These are phyloP conservation scores for Karstenula rhodostoma DNA, from an alignment of 2,329 filamentous ascomycete genomes.

Conservation along the genomic window DNA sequence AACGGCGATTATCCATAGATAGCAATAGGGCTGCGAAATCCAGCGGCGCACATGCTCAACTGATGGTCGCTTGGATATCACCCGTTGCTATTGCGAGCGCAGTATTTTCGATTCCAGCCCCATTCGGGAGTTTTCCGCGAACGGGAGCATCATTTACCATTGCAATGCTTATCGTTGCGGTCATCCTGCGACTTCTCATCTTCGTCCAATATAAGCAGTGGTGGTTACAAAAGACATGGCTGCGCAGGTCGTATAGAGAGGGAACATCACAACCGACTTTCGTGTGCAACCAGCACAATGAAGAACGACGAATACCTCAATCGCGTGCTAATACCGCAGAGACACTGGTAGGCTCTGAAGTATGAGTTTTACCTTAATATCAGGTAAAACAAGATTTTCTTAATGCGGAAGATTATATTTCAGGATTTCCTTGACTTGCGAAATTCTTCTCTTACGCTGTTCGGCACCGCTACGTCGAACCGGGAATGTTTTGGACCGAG, in stretches of 20 bases:
- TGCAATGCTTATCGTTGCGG: not conserved
- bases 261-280: too few relatives aligned
- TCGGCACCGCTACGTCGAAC: too few relatives aligned
- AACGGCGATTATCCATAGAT: not conserved
- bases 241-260: not conserved
- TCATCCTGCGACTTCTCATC: not conserved
- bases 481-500: too few relatives aligned
- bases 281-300: not conserved
- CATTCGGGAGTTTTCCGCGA: not conserved
- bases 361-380: not conserved
- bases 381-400: too few relatives aligned
- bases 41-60: not conserved
- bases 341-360: not conserved
- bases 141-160: not conserved
- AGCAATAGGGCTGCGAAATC: not conserved
- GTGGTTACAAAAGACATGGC: not conserved
- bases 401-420: too few relatives aligned
- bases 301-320: not conserved
- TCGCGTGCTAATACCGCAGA: not conserved
- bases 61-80: slow-evolving; percentile 14
- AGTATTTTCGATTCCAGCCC: slow-evolving; percentile 13
- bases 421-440: too few relatives aligned
- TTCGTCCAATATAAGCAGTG: not conserved
- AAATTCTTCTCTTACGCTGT: too few relatives aligned
- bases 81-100: slow-evolving; percentile 18